phyloP scores from a whole-genome alignment of 345 rosid genomes.

The Camelina hispida region DNA sequence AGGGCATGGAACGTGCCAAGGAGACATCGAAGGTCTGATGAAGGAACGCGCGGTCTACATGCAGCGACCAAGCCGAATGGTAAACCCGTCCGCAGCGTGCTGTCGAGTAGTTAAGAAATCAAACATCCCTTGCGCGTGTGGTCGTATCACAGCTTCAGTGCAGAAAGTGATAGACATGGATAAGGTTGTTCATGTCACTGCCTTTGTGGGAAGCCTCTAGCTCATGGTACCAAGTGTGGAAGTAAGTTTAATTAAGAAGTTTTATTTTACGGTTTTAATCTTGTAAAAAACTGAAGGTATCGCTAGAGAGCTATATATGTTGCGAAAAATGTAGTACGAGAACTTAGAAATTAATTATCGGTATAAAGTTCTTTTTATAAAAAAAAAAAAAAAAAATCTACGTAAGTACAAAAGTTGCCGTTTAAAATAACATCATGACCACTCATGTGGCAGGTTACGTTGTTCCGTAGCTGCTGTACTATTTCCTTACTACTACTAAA shows the following conservation, averaged over 20 bases:
- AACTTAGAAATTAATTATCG: too few relatives aligned
- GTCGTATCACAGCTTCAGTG: slow-evolving; percentile 35
- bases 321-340: too few relatives aligned
- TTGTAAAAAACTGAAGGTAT: too few relatives aligned
- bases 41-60: slow-evolving; percentile 46
- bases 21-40: slow-evolving; percentile 45
- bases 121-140: slow-evolving; percentile 42
- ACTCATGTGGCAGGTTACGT: too few relatives aligned
- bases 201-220: slow-evolving; percentile 47
- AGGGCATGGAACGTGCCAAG: slow-evolving; percentile 41
- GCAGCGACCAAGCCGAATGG: slow-evolving; percentile 44
- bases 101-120: slow-evolving; percentile 40
- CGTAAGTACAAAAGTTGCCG: too few relatives aligned
- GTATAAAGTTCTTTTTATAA: too few relatives aligned
- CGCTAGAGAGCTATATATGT: not conserved
- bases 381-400: too few relatives aligned
- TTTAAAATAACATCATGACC: too few relatives aligned
- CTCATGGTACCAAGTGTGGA: slow-evolving; percentile 47
- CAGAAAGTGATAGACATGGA: slow-evolving; percentile 42
- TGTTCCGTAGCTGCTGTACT: too few relatives aligned
- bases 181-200: slow-evolving; percentile 45
- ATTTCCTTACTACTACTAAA: too few relatives aligned
- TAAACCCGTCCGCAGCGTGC: slow-evolving; percentile 40
- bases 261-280: not conserved
- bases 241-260: slow-evolving; percentile 27